These are phyloP conservation scores for Cryptosporidium baileyi DNA, from an alignment of 169 alveolate genomes.

Conservation along the genomic window DNA sequence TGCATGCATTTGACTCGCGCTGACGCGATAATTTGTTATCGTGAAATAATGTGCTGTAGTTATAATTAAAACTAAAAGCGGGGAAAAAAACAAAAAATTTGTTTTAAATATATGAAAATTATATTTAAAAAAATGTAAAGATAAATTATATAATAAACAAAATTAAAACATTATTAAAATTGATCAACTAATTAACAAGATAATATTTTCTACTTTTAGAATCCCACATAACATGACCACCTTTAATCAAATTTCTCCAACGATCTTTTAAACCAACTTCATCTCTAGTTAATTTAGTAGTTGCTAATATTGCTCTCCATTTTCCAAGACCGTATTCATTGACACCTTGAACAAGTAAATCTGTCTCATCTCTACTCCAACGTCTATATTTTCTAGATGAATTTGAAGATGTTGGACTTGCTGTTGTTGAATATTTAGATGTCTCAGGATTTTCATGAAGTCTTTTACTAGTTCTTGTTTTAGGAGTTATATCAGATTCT, in stretches of 20 bases:
- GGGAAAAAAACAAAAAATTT: too few relatives aligned
- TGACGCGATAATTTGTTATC: too few relatives aligned
- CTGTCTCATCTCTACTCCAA: constrained; percentile 55
- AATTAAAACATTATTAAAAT: background rate
- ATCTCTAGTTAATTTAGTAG: constrained; percentile 29
- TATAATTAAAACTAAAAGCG: too few relatives aligned
- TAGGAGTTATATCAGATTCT: background rate
- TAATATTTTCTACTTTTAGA: background rate
- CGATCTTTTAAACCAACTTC: constrained; percentile 68
- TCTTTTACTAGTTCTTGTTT: background rate
- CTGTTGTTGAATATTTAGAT: background rate
- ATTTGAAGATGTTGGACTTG: background rate
- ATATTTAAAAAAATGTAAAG: background rate
- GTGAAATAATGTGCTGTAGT: too few relatives aligned
- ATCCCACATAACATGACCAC: constrained; percentile 65
- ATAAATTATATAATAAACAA: too few relatives aligned
- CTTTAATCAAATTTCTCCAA: constrained; percentile 62
- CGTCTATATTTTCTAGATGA: constrained; percentile 37
- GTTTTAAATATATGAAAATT: background rate
- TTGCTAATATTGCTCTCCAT: constrained; percentile 54
- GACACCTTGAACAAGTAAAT: constrained; percentile 32
- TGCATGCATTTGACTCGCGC: too few relatives aligned
- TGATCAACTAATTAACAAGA: background rate
- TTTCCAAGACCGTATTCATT: constrained; percentile 52
- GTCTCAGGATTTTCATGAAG: too few relatives aligned